A percentile compares a stretch with the other conserved stretches of the same genome.
phyloP scores from a whole-genome alignment of 1,139 yeast species.

The Taphrina sp. region DNA sequence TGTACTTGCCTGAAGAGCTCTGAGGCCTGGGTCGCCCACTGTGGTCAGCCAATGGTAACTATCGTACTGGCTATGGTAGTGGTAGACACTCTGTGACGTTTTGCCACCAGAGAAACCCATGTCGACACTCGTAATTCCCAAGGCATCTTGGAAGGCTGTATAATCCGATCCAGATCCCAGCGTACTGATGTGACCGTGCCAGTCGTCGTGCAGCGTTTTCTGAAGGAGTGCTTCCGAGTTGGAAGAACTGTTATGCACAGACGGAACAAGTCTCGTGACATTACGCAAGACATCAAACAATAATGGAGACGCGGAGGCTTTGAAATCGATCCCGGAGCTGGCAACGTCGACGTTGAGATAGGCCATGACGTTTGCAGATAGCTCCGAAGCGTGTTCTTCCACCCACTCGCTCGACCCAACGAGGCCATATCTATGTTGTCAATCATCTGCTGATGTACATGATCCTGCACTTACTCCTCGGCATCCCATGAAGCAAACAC shows the following conservation, averaged over 20 bases:
- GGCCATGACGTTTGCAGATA: constrained; percentile 54
- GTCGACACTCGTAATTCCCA: constrained; percentile 65
- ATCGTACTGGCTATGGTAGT: constrained; percentile 54
- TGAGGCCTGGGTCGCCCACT: constrained; percentile 60
- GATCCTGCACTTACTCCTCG: too few species aligned
- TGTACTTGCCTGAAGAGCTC: constrained; percentile 55
- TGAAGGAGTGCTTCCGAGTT: constrained; percentile 34
- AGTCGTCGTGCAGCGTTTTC: constrained; percentile 59
- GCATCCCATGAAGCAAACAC: constrained; percentile 70
- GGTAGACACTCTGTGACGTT: constrained; percentile 55
- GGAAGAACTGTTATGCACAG: constrained; percentile 49
- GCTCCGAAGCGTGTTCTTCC: constrained; percentile 51
- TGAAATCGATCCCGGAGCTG: constrained; percentile 53
- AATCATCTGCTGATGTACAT: too few species aligned
- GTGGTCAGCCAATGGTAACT: constrained; percentile 57
- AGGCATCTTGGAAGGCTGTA: constrained; percentile 64
- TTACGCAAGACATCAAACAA: constrained; percentile 48
- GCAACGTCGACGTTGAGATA: constrained; percentile 66
- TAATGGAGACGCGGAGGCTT: constrained; percentile 54
- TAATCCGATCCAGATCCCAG: constrained; percentile 69
- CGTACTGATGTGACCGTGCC: constrained; percentile 46
- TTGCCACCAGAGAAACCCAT: constrained; percentile 52
- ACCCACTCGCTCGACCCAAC: constrained; percentile 71
- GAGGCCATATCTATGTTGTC: too few species aligned
- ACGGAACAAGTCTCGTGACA: constrained; percentile 44